These are phyloP conservation scores for Zoysia pacifica DNA, from an alignment of 176 grass and related monocot genomes.

Conservation along the genomic window DNA sequence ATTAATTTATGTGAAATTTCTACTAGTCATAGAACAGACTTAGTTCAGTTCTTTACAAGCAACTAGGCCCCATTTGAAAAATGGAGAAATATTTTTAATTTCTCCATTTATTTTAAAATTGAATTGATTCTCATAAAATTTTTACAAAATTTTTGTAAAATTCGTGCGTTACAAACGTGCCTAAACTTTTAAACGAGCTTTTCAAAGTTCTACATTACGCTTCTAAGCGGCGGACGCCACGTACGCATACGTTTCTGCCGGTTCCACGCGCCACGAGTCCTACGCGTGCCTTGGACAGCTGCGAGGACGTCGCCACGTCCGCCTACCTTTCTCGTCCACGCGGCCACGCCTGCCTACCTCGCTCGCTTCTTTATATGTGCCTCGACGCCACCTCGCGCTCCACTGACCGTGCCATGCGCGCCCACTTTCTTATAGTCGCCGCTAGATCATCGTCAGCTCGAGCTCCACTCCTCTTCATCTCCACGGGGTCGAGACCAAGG, in stretches of 20 bases:
- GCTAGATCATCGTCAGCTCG: neutral
- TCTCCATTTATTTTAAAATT: no score
- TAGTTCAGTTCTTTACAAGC: no score
- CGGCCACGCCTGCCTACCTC: constrained; percentile 1
- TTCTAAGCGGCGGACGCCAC: neutral
- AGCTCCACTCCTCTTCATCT: neutral
- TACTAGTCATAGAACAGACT: no score
- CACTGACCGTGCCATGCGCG: constrained; percentile 36
- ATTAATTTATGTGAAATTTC: no score
- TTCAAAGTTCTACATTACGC: no score
- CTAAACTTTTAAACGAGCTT: no score
- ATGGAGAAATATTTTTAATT: no score
- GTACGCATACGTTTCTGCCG: neutral
- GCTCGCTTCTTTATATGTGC: neutral
- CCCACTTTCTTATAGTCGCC: neutral
- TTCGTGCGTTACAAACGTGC: no score
- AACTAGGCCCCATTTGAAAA: no score
- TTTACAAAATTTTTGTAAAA: no score
- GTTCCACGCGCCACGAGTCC: neutral
- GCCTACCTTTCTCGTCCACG: constrained; percentile 11
- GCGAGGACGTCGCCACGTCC: constrained; percentile 35
- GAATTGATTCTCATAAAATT: no score
- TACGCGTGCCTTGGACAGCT: constrained; percentile 17
- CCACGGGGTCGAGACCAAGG: neutral
- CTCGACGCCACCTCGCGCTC: neutral